Evolutionary conservation across 352 stramenopile genomes (phyloP).

Genomic region (Globisporangium orthogonon): DNA sequence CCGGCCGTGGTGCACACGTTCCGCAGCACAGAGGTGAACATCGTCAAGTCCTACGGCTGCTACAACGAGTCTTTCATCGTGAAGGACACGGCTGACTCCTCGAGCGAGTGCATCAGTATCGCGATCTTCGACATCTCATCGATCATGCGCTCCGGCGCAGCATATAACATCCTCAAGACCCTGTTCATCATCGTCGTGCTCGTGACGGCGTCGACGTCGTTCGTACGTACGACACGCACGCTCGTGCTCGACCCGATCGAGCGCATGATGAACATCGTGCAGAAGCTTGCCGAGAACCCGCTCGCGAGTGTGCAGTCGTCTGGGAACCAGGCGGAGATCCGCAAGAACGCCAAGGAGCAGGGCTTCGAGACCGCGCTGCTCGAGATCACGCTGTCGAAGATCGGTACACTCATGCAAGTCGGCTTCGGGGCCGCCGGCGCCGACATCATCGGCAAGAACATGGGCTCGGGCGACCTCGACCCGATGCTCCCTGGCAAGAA

Average conservation of each 20-base stretch:
- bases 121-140: slow-evolving; percentile 84
- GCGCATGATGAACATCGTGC: slow-evolving; percentile 88
- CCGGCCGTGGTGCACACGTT: slow-evolving; percentile 29
- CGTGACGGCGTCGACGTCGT: slow-evolving; percentile 69
- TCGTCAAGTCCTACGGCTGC: slow-evolving; percentile 72
- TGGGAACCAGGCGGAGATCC: slow-evolving; percentile 52
- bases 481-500: slow-evolving; percentile 88
- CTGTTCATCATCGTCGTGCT: slow-evolving; percentile 85
- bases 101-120: slow-evolving; percentile 57
- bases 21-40: slow-evolving; percentile 55
- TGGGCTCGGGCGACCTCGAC: slow-evolving; percentile 82
- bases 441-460: slow-evolving; percentile 86
- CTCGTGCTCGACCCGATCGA: slow-evolving; percentile 89
- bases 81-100: slow-evolving; percentile 36
- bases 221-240: slow-evolving; percentile 75
- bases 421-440: slow-evolving; percentile 75
- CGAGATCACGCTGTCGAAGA: slow-evolving; percentile 80
- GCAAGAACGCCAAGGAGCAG: slow-evolving; percentile 74
- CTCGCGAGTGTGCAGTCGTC: slow-evolving; percentile 77
- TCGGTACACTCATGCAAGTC: slow-evolving; percentile 82
- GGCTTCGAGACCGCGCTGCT: slow-evolving; percentile 71
- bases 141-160: slow-evolving; percentile 33
- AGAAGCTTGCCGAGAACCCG: slow-evolving; percentile 85
- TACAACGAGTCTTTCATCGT: slow-evolving; percentile 61
- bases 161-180: slow-evolving; percentile 86